phyloP scores from a whole-genome alignment of 257 asterid species.

The Cinchona pubescens region DNA sequence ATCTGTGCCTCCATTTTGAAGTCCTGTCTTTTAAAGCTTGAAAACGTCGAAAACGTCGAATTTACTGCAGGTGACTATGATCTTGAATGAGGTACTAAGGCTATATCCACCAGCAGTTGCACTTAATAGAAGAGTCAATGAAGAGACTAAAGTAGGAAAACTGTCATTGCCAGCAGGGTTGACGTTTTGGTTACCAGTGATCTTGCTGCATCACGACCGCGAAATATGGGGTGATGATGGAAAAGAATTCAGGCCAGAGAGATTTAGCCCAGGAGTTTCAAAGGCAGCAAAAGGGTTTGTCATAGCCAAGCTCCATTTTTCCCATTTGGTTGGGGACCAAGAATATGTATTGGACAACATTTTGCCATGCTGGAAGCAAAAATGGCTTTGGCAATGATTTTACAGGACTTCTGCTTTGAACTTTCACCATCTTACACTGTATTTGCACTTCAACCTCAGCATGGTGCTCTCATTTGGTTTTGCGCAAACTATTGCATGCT shows the following conservation, averaged over 20 bases:
- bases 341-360: constrained; percentile 30
- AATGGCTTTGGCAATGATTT: constrained; percentile 27
- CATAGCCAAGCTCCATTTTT: constrained; percentile 18
- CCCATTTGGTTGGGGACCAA: constrained; percentile 32
- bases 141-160: constrained; percentile 24
- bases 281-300: constrained; percentile 34
- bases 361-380: constrained; percentile 29
- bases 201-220: too few relatives aligned
- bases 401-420: constrained; percentile 24
- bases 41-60: constrained; percentile 34
- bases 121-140: constrained; percentile 5
- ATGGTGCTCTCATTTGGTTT: constrained; percentile 23
- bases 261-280: constrained; percentile 30
- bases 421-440: constrained; percentile 20
- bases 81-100: constrained; percentile 31
- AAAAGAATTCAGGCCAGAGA: constrained; percentile 33
- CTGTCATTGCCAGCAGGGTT: constrained; percentile 20
- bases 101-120: constrained; percentile 28
- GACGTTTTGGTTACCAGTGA: constrained; percentile 20
- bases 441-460: constrained; percentile 21
- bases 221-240: constrained; percentile 38
- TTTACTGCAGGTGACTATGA: constrained; percentile 35
- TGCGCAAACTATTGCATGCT: constrained; percentile 10
- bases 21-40: too few relatives aligned
- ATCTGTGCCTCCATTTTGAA: too few relatives aligned